Evolutionary conservation across 352 stramenopile genomes (phyloP).

Genomic region (Globisporangium ultimum): DNA sequence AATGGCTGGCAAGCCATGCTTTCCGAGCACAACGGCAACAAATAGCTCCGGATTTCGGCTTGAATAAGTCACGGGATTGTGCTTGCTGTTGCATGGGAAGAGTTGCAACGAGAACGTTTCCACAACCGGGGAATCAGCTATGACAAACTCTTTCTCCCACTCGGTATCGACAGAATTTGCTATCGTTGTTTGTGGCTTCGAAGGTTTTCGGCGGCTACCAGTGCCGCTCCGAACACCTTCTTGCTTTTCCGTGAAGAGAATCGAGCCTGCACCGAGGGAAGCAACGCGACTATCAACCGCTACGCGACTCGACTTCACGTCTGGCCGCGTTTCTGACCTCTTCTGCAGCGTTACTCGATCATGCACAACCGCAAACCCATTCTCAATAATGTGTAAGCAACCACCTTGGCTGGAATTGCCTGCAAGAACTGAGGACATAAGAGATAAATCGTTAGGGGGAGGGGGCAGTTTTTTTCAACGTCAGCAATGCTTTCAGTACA

Average conservation of each 20-base stretch:
- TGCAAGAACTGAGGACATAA: conserved; percentile 25
- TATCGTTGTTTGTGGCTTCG: background rate
- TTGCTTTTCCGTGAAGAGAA: conserved; percentile 29
- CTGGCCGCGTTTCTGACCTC: conserved; percentile 12
- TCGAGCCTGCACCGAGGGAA: conserved; percentile 27
- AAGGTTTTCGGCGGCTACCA: background rate
- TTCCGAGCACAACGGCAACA: conserved; percentile 26
- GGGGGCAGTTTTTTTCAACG: too few species aligned
- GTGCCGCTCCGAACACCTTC: background rate
- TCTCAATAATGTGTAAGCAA: conserved; percentile 35
- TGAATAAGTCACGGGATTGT: background rate
- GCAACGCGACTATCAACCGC: conserved; percentile 37
- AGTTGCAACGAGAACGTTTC: conserved; percentile 27
- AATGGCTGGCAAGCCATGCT: conserved; percentile 24
- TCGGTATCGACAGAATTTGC: background rate
- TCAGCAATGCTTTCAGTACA: background rate
- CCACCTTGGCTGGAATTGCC: conserved; percentile 19
- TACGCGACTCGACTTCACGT: conserved; percentile 18
- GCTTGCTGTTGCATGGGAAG: conserved; percentile 11
- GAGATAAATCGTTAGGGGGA: background rate
- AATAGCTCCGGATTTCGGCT: conserved; percentile 25
- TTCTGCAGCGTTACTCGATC: conserved; percentile 33
- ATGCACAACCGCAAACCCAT: conserved; percentile 39
- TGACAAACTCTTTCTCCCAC: conserved; percentile 23
- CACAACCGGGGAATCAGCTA: conserved; percentile 40